These are phyloP conservation scores for Aspergillus thermomutatus DNA, from an alignment of 2,329 filamentous ascomycete species.

Conservation along the genomic window DNA sequence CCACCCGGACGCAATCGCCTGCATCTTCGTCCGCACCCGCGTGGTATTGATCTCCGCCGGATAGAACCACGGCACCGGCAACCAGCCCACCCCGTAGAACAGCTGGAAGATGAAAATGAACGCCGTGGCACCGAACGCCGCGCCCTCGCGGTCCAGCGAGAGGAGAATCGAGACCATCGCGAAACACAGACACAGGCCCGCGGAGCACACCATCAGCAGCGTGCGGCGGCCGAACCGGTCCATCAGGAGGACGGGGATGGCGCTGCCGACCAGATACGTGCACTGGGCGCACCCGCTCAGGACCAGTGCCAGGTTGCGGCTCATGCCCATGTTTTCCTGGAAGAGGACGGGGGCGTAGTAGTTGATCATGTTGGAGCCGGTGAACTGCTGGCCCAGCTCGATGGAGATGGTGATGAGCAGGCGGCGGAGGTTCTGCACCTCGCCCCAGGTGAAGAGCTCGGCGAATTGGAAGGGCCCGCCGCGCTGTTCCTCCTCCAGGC, in stretches of 20 bases:
- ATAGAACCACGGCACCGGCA: constrained; percentile 46
- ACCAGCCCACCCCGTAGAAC: constrained; percentile 43
- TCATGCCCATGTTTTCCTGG: constrained; percentile 37
- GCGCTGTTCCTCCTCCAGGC: constrained; percentile 18
- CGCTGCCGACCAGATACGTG: constrained; percentile 40
- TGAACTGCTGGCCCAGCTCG: constrained; percentile 37
- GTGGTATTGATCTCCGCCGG: constrained; percentile 42
- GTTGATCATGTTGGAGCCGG: constrained; percentile 39
- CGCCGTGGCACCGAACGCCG: constrained; percentile 41
- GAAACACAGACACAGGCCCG: constrained; percentile 45
- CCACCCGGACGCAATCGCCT: constrained; percentile 38
- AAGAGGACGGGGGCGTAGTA: constrained; percentile 43
- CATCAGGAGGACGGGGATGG: constrained; percentile 42
- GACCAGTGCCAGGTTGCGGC: constrained; percentile 50
- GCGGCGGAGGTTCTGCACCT: constrained; percentile 31
- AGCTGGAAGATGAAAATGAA: constrained; percentile 48
- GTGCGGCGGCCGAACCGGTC: constrained; percentile 42
- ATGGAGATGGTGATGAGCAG: constrained; percentile 33
- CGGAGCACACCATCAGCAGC: constrained; percentile 40
- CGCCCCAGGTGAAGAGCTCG: constrained; percentile 34
- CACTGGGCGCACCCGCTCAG: constrained; percentile 47
- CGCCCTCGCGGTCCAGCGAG: constrained; percentile 26
- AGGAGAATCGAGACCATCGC: constrained; percentile 40
- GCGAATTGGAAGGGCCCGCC: constrained; percentile 35
- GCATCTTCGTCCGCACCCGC: constrained; percentile 38